Evolutionary conservation across 306 rosid species (phyloP).

Genomic region (Cucumis hystrix): DNA sequence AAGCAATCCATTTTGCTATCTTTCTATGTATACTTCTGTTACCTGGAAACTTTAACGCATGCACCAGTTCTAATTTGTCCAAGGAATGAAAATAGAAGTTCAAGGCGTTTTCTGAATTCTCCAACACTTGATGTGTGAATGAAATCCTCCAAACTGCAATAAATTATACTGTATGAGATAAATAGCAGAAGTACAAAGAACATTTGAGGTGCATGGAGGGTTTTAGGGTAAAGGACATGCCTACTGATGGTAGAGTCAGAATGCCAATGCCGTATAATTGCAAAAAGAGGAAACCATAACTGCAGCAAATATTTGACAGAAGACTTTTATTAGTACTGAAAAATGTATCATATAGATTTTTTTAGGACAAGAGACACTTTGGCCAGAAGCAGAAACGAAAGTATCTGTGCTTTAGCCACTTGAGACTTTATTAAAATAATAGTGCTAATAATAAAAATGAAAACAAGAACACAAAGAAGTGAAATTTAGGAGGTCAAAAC

Average conservation of each 20-base stretch:
- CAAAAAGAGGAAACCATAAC: slow-evolving; percentile 86
- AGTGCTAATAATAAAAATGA: too few species aligned
- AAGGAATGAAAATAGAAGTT: slow-evolving; percentile 82
- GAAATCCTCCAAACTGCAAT: slow-evolving; percentile 77
- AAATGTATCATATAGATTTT: not conserved
- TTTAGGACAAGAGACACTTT: not conserved
- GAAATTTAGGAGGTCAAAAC: not conserved
- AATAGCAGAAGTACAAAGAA: not conserved
- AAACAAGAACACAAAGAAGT: too few species aligned
- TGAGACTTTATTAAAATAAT: too few species aligned
- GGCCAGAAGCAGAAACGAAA: not conserved
- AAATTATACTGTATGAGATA: not conserved
- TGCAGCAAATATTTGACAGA: slow-evolving; percentile 24
- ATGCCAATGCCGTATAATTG: slow-evolving; percentile 30
- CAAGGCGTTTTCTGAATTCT: slow-evolving; percentile 75
- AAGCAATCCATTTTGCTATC: not conserved
- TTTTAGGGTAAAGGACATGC: slow-evolving; percentile 21
- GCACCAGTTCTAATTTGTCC: slow-evolving; percentile 47
- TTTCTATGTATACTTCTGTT: not conserved
- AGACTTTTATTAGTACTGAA: slow-evolving; percentile 8
- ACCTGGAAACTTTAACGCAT: slow-evolving; percentile 34
- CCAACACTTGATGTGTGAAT: slow-evolving; percentile 77
- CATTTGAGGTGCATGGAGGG: not conserved
- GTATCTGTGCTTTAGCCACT: not conserved
- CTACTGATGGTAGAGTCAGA: slow-evolving; percentile 37